Base-by-base conservation (phyloP, 805 yeast species). In the Candida hungchunana region DNA sequence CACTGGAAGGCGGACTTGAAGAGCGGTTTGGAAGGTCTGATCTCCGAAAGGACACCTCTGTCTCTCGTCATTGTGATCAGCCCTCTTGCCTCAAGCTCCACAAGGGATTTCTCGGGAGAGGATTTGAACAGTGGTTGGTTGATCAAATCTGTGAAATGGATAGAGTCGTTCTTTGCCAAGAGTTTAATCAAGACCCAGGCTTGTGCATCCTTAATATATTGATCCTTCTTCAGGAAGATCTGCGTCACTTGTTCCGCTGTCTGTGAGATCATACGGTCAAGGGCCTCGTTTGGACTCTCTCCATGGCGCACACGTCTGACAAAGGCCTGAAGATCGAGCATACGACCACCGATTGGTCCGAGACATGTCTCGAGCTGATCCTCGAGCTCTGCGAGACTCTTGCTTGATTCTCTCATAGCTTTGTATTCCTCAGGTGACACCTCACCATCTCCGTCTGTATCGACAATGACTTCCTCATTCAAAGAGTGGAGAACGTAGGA, bases 281-380 rank as follows among this genome's bases (percentile, higher is more conserved):
- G 62, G 0, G 97, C 97, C 34, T 73, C 82, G 8, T 62, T 50
- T 3, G 96, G 94, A 7, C 74, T 56, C 55, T 93, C 98, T 6
- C 98, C 98, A 1, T 90, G 77, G 49, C 79, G 79, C 13, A 93
- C 74, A 34, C 97, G 81, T 55, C 97, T 74, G 2, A 82, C 82
- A 60, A 86, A 88, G 19, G 90, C 81, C 59, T 93, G 96, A 34
- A 93, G 67, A 58, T 93, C 98, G 29, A 88, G 69, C 89, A 90
- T 83, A 44, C 98, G 77, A 26, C 98, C 98, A 15, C 98, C 98
- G 18, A 93, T 62, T 10, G 95, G 94, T 18, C 65, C 75, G 22
- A 89, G 62, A 21, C 79, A 71, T 5, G 63, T 59, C 17, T 75
- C 79, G 17, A 88, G 66, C 8, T 67, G 69, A 2, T 53, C 42